Evolutionary conservation across 352 stramenopile species (phyloP).

Genomic region (Aphanomyces astaci): DNA sequence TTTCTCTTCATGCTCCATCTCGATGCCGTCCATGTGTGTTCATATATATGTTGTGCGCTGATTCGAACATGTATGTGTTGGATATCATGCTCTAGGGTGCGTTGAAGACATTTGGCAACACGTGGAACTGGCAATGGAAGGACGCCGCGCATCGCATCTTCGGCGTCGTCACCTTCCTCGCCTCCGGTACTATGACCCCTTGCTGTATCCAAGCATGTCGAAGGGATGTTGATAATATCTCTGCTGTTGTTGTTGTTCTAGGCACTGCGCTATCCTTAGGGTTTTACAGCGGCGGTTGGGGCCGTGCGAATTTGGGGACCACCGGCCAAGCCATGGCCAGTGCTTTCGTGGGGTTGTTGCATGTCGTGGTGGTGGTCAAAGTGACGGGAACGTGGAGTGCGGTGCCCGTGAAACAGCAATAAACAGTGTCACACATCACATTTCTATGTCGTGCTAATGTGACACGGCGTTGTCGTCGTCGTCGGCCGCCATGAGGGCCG

Average conservation of each 20-base stretch:
- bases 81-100: not conserved
- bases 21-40: too few species aligned
- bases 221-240: too few species aligned
- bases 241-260: not conserved
- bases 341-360: not conserved
- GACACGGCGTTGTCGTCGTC: not conserved
- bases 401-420: not conserved
- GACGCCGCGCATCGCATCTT: conserved; percentile 8
- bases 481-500: not conserved
- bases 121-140: conserved; percentile 16
- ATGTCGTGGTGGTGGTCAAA: not conserved
- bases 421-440: not conserved
- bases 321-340: not conserved
- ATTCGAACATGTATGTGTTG: not conserved
- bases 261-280: conserved; percentile 2
- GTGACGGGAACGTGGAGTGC: not conserved
- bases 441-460: not conserved
- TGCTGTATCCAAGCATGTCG: not conserved
- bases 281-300: conserved; percentile 22
- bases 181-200: conserved; percentile 5
- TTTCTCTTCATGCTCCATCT: not conserved
- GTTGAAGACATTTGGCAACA: conserved; percentile 1
- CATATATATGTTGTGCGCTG: not conserved
- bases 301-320: conserved; percentile 3
- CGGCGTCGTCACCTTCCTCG: conserved; percentile 6